Evolutionary conservation across 2,329 filamentous ascomycete species (phyloP).

Genomic region (Diaporthe vaccinii): DNA sequence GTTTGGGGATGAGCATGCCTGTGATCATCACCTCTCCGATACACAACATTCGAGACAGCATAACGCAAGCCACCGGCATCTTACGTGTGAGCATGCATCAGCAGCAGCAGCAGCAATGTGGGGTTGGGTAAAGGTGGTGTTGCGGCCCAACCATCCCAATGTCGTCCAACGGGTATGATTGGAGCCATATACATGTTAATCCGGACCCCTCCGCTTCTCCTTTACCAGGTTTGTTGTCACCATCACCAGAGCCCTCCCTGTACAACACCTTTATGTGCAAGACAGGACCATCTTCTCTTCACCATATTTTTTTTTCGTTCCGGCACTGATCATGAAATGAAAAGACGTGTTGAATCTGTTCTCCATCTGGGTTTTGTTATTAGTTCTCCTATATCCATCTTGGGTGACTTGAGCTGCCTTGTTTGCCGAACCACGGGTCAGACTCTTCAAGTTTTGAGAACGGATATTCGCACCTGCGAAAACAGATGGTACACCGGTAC

Average conservation of each 20-base stretch:
- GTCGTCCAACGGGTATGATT: background rate
- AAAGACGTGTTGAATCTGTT: too few relatives aligned
- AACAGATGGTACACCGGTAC: too few relatives aligned
- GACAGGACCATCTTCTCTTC: background rate
- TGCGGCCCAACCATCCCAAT: slow-evolving; percentile 8
- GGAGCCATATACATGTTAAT: background rate
- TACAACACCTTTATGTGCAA: background rate
- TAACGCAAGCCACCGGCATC: background rate
- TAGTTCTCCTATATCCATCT: too few relatives aligned
- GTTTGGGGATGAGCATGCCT: background rate
- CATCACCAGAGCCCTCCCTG: background rate
- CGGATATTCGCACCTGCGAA: too few relatives aligned
- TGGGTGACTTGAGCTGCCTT: too few relatives aligned
- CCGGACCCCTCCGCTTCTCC: background rate
- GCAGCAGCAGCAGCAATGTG: background rate
- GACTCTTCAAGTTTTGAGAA: too few relatives aligned
- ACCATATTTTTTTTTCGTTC: too few relatives aligned
- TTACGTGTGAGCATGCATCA: background rate
- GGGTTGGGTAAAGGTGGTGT: slow-evolving; percentile 11
- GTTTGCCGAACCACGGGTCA: too few relatives aligned
- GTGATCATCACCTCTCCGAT: background rate
- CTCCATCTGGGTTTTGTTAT: too few relatives aligned
- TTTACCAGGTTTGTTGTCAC: background rate
- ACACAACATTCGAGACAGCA: slow-evolving; percentile 11
- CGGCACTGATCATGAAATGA: too few relatives aligned